Evolutionary conservation across 2,329 filamentous ascomycete genomes (phyloP).

Genomic region (Dactylella cylindrospora): DNA sequence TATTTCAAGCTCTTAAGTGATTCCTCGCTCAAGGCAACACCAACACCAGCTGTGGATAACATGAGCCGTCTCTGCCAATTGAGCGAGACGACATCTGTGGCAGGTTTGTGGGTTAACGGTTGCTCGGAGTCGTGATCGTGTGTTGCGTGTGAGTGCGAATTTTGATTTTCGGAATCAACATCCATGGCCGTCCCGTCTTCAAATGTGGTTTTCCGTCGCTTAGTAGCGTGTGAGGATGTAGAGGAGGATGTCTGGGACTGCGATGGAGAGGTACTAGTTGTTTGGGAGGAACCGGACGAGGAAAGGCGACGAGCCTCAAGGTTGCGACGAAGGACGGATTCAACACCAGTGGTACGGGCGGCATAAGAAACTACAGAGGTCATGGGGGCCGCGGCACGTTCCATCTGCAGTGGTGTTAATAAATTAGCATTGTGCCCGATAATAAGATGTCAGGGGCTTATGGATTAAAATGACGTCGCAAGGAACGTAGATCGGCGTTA

Average conservation of each 20-base stretch:
- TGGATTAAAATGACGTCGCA: not conserved
- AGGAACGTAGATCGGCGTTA: not conserved
- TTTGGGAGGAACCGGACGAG: slow-evolving; percentile 25
- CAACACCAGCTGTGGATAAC: slow-evolving; percentile 85
- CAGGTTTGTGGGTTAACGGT: slow-evolving; percentile 46
- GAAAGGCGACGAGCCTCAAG: slow-evolving; percentile 53
- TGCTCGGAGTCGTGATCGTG: slow-evolving; percentile 51
- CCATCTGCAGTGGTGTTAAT: slow-evolving; percentile 19
- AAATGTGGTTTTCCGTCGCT: slow-evolving; percentile 62
- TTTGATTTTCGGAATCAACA: slow-evolving; percentile 43
- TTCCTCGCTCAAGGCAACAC: slow-evolving; percentile 86
- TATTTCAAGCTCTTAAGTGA: slow-evolving; percentile 81
- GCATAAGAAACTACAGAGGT: slow-evolving; percentile 84
- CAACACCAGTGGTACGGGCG: slow-evolving; percentile 80
- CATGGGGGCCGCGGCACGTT: slow-evolving; percentile 74
- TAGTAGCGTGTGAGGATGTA: slow-evolving; percentile 52
- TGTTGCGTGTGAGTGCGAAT: slow-evolving; percentile 48
- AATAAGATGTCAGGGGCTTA: not conserved
- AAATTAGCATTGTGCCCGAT: not conserved
- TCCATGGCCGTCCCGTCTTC: slow-evolving; percentile 51
- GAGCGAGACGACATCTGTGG: slow-evolving; percentile 51
- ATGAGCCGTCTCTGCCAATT: slow-evolving; percentile 81
- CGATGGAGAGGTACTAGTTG: slow-evolving; percentile 50
- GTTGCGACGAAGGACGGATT: slow-evolving; percentile 83
- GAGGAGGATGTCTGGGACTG: slow-evolving; percentile 50